A percentile compares a stretch with the other conserved stretches of the same genome.
phyloP scores from a whole-genome alignment of 345 rosid genomes.

The Anastatica hierochuntica region DNA sequence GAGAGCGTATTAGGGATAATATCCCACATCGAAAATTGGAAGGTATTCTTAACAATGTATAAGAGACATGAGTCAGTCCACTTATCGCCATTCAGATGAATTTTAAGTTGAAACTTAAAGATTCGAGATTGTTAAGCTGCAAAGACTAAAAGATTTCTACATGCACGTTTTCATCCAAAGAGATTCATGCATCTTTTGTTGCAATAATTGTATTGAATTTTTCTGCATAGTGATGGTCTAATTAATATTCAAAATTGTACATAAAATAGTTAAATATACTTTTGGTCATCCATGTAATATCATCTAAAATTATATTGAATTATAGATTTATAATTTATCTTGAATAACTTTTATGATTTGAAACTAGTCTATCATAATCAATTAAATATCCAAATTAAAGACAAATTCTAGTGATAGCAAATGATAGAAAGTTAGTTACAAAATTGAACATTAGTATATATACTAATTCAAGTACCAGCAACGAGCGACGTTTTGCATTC shows the following conservation, averaged over 20 bases:
- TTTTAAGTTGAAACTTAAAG: not conserved
- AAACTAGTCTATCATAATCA: slow-evolving; percentile 17
- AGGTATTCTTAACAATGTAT: no score
- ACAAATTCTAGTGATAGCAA: not conserved
- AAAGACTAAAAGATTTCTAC: not conserved
- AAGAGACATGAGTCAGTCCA: no score
- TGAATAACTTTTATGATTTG: not conserved
- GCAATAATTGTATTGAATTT: no score
- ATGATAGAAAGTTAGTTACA: not conserved
- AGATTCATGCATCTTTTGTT: no score
- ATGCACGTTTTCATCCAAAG: slow-evolving; percentile 2
- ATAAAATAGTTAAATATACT: not conserved
- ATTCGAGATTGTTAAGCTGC: not conserved
- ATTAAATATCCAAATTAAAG: slow-evolving; percentile 4
- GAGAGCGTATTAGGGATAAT: no score
- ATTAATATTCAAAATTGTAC: not conserved
- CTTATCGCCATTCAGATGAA: not conserved
- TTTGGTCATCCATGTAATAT: not conserved
- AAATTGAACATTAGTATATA: not conserved
- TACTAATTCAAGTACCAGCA: slow-evolving; percentile 18
- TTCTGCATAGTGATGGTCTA: not conserved
- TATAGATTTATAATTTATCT: not conserved
- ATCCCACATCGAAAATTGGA: no score
- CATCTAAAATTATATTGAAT: no score
- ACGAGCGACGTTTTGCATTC: slow-evolving; percentile 10